A percentile compares a stretch with the other conserved stretches of the same genome.
These are phyloP conservation scores for Bretziella fagacearum DNA, from an alignment of 2,329 filamentous ascomycete species.

Conservation along the genomic window DNA sequence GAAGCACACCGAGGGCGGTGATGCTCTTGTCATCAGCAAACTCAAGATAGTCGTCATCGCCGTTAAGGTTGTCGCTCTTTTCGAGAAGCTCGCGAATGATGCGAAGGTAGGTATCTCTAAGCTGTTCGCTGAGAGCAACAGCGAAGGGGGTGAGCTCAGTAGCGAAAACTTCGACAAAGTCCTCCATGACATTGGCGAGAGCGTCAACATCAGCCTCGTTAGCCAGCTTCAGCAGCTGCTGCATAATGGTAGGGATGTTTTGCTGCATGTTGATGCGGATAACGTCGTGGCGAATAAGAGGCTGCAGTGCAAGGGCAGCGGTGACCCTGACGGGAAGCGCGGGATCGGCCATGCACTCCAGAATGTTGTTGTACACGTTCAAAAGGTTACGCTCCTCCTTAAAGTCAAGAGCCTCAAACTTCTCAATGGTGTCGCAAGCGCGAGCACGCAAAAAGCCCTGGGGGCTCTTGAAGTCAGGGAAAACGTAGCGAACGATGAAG, in stretches of 20 bases:
- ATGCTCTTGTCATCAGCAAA: conserved; percentile 98
- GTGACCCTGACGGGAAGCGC: conserved; percentile 87
- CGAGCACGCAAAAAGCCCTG: conserved; percentile 87
- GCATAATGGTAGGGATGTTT: conserved; percentile 98
- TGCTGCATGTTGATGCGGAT: conserved; percentile 93
- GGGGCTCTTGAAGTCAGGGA: conserved; percentile 87
- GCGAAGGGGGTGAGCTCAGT: conserved; percentile 91
- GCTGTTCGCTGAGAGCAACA: conserved; percentile 85
- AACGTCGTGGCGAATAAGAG: conserved; percentile 84
- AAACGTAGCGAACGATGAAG: conserved; percentile 95
- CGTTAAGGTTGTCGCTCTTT: conserved; percentile 61
- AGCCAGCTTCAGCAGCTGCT: conserved; percentile 87
- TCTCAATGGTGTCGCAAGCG: conserved; percentile 93
- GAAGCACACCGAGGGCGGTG: conserved; percentile 83
- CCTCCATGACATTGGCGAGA: conserved; percentile 96
- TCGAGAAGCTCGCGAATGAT: conserved; percentile 86
- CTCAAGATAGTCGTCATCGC: conserved; percentile 71
- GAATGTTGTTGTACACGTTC: conserved; percentile 88
- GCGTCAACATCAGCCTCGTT: conserved; percentile 98
- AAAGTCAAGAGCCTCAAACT: conserved; percentile 95
- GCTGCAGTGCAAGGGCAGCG: conserved; percentile 82
- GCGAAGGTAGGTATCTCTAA: conserved; percentile 87
- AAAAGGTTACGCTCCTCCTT: conserved; percentile 91
- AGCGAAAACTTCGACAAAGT: conserved; percentile 98
- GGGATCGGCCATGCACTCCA: conserved; percentile 92